A percentile compares a stretch with the other conserved stretches of the same genome.
phyloP scores from a whole-genome alignment of 208 protist species.

The Herpetomonas tarakana region DNA sequence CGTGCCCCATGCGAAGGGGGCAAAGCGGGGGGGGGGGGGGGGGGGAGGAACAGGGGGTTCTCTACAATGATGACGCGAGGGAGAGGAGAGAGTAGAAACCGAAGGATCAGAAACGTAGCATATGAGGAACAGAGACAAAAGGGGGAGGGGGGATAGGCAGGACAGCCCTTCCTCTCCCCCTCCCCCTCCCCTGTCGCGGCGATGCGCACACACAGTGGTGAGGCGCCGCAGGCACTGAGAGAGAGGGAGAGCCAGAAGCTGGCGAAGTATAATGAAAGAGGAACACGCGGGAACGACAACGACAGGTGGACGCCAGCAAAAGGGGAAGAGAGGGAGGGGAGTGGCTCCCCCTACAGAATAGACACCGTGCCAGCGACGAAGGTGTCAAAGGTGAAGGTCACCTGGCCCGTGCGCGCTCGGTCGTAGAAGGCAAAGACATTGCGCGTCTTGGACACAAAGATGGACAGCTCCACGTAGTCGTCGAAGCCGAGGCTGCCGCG shows the following conservation, averaged over 20 bases:
- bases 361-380: conserved; percentile 56
- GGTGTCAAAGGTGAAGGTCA: conserved; percentile 73
- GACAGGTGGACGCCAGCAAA: no score
- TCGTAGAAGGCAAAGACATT: conserved; percentile 78
- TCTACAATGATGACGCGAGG: no score
- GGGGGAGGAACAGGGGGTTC: no score
- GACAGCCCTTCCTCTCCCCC: neutral
- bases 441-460: conserved; percentile 71
- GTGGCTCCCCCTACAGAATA: conserved; percentile 62
- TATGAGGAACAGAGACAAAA: conserved; percentile 8
- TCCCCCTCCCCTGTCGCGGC: neutral
- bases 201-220: neutral
- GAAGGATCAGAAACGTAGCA: neutral
- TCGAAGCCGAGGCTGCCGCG: conserved; percentile 77
- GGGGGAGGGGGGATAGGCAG: no score
- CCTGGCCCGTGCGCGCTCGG: conserved; percentile 55
- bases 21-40: no score
- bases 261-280: no score
- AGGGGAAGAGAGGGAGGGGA: no score
- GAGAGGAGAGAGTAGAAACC: conserved; percentile 1
- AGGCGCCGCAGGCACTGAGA: neutral
- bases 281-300: no score
- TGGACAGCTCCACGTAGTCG: conserved; percentile 89
- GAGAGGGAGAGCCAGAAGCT: no score
- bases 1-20: no score